phyloP scores from a whole-genome alignment of 495 filamentous ascomycete species.

The Pseudevernia furfuracea region DNA sequence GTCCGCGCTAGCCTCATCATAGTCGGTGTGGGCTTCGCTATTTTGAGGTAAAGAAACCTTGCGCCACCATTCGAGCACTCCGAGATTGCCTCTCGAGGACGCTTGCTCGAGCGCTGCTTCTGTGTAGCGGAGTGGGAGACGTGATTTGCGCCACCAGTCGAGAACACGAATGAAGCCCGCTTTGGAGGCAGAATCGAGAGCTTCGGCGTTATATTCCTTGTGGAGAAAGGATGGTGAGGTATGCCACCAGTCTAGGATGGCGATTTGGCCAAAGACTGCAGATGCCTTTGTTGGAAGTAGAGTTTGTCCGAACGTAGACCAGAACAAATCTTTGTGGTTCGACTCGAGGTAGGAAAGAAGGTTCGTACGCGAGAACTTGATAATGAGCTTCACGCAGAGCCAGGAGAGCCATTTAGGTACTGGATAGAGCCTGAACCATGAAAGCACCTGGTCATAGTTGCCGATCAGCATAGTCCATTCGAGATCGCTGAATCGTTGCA shows the following conservation, averaged over 20 bases:
- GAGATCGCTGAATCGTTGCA: conserved; percentile 45
- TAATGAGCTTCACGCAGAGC: conserved; percentile 75
- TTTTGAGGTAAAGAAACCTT: conserved; percentile 38
- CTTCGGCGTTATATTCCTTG: conserved; percentile 71
- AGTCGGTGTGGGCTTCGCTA: conserved; percentile 2
- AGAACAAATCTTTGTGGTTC: conserved; percentile 70
- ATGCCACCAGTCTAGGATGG: conserved; percentile 84
- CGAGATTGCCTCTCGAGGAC: conserved; percentile 70
- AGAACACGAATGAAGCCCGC: conserved; percentile 76
- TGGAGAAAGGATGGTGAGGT: conserved; percentile 67
- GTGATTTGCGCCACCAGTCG: conserved; percentile 84
- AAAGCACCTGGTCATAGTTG: conserved; percentile 59
- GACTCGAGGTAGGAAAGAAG: conserved; percentile 76
- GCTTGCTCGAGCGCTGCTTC: conserved; percentile 82
- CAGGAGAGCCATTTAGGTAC: conserved; percentile 67
- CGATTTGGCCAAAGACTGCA: conserved; percentile 73
- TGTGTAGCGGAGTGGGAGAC: conserved; percentile 72
- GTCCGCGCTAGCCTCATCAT: neutral
- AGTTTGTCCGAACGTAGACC: conserved; percentile 70
- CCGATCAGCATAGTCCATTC: conserved; percentile 74
- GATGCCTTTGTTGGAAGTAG: conserved; percentile 79
- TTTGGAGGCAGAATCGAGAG: conserved; percentile 77
- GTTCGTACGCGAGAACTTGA: conserved; percentile 76
- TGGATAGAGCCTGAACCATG: conserved; percentile 54
- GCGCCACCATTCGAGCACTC: conserved; percentile 88